A percentile compares a stretch with the other conserved stretches of the same genome.
Evolutionary conservation across 768 basidiomycete genomes (phyloP).

Genomic region (Boletus rubescentipes): DNA sequence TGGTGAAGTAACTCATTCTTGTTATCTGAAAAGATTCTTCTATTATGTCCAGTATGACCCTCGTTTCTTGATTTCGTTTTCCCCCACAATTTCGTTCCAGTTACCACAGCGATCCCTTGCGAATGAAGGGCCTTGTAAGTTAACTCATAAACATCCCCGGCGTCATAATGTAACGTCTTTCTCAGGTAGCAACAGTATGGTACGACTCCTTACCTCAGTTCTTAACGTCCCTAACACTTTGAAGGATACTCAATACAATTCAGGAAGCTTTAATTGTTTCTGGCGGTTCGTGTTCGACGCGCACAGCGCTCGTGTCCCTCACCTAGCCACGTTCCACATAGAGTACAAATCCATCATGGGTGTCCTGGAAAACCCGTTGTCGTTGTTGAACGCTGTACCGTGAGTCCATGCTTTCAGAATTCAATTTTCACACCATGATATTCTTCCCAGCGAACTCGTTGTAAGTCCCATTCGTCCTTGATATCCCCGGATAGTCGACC

Average conservation of each 20-base stretch:
- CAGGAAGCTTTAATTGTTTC: slow-evolving; percentile 10
- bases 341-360: slow-evolving; percentile 3
- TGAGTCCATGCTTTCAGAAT: neutral
- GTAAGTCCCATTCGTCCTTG: neutral
- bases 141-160: neutral
- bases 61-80: neutral
- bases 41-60: neutral
- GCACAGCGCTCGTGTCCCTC: neutral
- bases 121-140: slow-evolving; percentile 1
- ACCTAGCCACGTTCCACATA: neutral
- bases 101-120: neutral
- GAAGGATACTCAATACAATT: slow-evolving; percentile 9
- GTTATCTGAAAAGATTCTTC: neutral
- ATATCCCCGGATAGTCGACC: neutral
- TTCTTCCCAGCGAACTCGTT: neutral
- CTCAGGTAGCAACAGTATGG: slow-evolving; percentile 14
- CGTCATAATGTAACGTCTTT: neutral
- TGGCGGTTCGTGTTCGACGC: slow-evolving; percentile 5
- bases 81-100: neutral
- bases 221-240: neutral
- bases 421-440: neutral
- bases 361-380: neutral
- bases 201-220: neutral
- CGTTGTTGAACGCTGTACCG: neutral
- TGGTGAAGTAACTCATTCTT: neutral